phyloP scores from a whole-genome alignment of 192 early-diverging fungal genomes.

The Umbelopsis ramanniana region DNA sequence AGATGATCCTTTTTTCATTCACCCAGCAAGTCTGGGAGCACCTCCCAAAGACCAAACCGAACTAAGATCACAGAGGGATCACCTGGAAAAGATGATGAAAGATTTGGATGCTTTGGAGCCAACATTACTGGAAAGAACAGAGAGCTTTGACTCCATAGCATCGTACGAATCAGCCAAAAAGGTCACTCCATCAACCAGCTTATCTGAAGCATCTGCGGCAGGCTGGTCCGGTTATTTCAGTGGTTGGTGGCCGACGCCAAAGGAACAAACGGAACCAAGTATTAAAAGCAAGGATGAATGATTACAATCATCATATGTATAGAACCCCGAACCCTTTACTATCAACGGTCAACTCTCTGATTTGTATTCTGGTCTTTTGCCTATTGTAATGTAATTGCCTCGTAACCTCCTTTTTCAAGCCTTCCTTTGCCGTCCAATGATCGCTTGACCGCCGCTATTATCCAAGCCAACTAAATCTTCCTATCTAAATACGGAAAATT shows the following conservation, averaged over 20 bases:
- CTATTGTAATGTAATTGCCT: neutral
- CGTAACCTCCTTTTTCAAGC: neutral
- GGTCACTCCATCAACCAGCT: neutral
- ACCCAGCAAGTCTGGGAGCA: neutral
- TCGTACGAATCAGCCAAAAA: conserved; percentile 6
- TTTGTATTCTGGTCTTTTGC: neutral
- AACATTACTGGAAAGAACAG: conserved; percentile 13
- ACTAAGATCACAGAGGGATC: conserved; percentile 11
- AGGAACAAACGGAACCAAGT: neutral
- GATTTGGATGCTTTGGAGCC: conserved; percentile 13
- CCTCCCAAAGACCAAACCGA: conserved; percentile 13
- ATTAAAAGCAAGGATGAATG: neutral
- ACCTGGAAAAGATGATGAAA: conserved; percentile 15
- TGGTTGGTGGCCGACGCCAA: conserved; percentile 10
- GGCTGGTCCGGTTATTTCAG: conserved; percentile 1
- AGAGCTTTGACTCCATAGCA: conserved; percentile 16
- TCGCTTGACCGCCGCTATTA: neutral
- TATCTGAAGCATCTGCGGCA: neutral
- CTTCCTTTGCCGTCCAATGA: neutral
- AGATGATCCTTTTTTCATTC: neutral
- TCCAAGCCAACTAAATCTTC: neutral
- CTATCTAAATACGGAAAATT: conserved; percentile 2
- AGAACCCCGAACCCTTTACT: neutral
- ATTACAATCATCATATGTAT: neutral
- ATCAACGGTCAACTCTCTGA: too few species aligned